A percentile compares a stretch with the other conserved stretches of the same genome.
Evolutionary conservation across 1,139 yeast species (phyloP).

Genomic region (Geotrichum klebahnii): DNA sequence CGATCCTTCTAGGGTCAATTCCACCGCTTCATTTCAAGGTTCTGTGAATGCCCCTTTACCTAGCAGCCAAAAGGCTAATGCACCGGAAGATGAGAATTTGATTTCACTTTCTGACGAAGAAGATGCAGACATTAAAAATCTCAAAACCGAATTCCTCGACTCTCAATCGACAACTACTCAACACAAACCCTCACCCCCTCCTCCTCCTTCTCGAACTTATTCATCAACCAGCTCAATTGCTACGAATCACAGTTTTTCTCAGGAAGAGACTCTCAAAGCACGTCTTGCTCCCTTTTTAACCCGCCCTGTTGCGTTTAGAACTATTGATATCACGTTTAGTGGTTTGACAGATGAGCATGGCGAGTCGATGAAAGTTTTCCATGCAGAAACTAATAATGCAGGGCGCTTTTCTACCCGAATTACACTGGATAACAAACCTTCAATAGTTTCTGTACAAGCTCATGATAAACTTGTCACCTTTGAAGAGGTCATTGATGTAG

Average conservation of each 20-base stretch:
- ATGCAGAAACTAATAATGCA: conserved; percentile 31
- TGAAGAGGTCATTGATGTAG: conserved; percentile 24
- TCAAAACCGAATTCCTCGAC: conserved; percentile 1
- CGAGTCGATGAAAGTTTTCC: conserved; percentile 15
- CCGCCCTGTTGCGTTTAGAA: conserved; percentile 29
- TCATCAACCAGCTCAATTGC: conserved; percentile 1
- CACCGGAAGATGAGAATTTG: conserved; percentile 33
- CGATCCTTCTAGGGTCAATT: background rate
- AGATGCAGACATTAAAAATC: conserved; percentile 6
- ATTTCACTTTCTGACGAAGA: conserved; percentile 28
- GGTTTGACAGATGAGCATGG: conserved; percentile 15
- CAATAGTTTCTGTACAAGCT: conserved; percentile 29
- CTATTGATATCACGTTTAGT: conserved; percentile 16
- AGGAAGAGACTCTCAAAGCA: conserved; percentile 27
- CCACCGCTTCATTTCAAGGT: too few relatives aligned
- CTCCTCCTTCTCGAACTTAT: conserved; percentile 7
- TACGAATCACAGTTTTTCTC: conserved; percentile 4
- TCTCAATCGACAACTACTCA: background rate
- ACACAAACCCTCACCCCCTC: conserved; percentile 12
- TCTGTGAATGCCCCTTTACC: background rate
- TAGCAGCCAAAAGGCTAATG: conserved; percentile 19
- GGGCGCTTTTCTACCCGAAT: conserved; percentile 42
- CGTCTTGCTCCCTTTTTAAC: conserved; percentile 32
- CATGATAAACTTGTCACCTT: conserved; percentile 23
- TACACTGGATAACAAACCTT: conserved; percentile 30